These are phyloP conservation scores for Trametes meyenii DNA, from an alignment of 768 basidiomycete genomes.

Conservation along the genomic window DNA sequence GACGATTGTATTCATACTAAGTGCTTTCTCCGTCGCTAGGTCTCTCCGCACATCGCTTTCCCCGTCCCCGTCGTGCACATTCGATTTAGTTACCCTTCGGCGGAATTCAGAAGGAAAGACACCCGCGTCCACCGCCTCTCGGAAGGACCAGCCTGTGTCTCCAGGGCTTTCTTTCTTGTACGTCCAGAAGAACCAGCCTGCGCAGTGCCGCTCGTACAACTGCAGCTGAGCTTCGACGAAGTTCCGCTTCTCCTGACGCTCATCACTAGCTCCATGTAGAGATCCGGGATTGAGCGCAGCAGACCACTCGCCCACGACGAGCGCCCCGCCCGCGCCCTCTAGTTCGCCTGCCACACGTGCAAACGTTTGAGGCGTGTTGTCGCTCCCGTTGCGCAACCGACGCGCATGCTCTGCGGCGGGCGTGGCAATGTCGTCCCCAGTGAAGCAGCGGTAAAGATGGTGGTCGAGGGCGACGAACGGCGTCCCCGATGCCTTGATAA, in stretches of 20 bases:
- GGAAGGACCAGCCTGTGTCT: constrained; percentile 76
- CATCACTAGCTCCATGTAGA: constrained; percentile 47
- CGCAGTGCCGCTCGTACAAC: constrained; percentile 62
- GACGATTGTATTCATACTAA: constrained; percentile 24
- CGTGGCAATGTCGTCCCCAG: constrained; percentile 54
- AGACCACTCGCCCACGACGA: constrained; percentile 82
- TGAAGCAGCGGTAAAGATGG: constrained; percentile 85
- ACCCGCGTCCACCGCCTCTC: constrained; percentile 62
- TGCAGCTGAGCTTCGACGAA: constrained; percentile 68
- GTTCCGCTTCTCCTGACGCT: constrained; percentile 44
- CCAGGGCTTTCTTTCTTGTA: constrained; percentile 68
- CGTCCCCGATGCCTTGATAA: constrained; percentile 39
- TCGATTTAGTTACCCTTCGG: constrained; percentile 17
- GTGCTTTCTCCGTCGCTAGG: constrained; percentile 31
- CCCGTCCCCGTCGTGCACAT: constrained; percentile 30
- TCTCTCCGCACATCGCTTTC: constrained; percentile 43
- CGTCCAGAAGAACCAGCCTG: constrained; percentile 80
- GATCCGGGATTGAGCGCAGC: constrained; percentile 72
- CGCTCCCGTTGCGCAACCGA: constrained; percentile 46
- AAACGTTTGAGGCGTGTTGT: constrained; percentile 42
- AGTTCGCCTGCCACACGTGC: constrained; percentile 40
- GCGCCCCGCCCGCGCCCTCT: constrained; percentile 45
- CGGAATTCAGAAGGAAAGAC: constrained; percentile 54
- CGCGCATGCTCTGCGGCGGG: constrained; percentile 57
- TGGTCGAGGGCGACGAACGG: constrained; percentile 69